Evolutionary conservation across 306 rosid species (phyloP), one percentile per base, ranked within the genome.

Genomic region (Vachellia collinsii): DNA sequence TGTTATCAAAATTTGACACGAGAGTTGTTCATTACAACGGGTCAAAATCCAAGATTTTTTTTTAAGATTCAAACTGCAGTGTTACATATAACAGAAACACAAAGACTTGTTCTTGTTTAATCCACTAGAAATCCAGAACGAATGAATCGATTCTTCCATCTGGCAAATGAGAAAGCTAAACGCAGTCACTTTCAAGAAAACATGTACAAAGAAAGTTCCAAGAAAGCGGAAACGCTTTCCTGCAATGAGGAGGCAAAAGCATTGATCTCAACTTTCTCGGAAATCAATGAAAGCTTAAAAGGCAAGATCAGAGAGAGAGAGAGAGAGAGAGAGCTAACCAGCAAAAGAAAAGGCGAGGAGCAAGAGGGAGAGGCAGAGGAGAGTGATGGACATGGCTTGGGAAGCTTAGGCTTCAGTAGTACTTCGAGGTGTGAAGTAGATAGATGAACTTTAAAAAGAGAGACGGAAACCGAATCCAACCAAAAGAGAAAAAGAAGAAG

Each of bases 311-410:
- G 34, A 29, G 34, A 29, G 34, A 29, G 34, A 29, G 42, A 42
- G 20, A 75, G 62, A 82, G 19, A 4, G n/a, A 29, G 75, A 69
- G 70, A 66, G 81, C 79, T 11, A 14, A 89, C 97, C 92, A 42
- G 90, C 81, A 38, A 50, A 59, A 72, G 7, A 3, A 48, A 89
- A 58, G 68, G 85, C 62, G 16, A 75, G 47, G 88, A 65, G 2
- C 20, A 78, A 13, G 67, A 88, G 67, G 23, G 50, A 83, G 89
- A 88, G 77, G 14, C 23, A 71, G 85, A 83, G 10, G 53, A 62
- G 76, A 74, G 80, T 69, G 13, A 78, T 69, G 10, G 81, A 81
- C 90, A 86, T 89, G 74, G 41, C 11, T 39, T 36, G 23, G 69
- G 19, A 58, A 74, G 69, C 46, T 71, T 29, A 1, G 11, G 67